Evolutionary conservation across 2,329 filamentous ascomycete genomes (phyloP).

Genomic region (Pyrenochaeta sp.): DNA sequence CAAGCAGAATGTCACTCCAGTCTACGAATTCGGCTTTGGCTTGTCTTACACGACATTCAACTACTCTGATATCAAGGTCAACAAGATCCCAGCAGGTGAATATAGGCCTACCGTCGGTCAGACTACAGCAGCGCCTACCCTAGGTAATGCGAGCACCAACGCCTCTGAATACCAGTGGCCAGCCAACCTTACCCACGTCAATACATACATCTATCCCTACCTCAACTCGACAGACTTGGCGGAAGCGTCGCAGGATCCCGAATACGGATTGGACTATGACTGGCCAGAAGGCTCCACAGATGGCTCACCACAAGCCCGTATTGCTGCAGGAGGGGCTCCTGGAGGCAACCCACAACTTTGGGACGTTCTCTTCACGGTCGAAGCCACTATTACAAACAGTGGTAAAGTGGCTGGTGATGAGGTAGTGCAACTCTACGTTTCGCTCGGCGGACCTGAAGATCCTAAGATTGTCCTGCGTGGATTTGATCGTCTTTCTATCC

Average conservation of each 20-base stretch:
- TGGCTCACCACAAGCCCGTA: slow-evolving; percentile 63
- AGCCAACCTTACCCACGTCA: slow-evolving; percentile 59
- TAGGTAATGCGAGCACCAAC: slow-evolving; percentile 70
- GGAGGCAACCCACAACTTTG: slow-evolving; percentile 70
- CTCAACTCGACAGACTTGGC: slow-evolving; percentile 68
- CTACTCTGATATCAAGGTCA: slow-evolving; percentile 72
- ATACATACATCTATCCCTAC: slow-evolving; percentile 74
- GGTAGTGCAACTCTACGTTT: slow-evolving; percentile 77
- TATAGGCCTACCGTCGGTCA: slow-evolving; percentile 69
- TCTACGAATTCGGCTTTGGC: slow-evolving; percentile 84
- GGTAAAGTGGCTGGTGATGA: slow-evolving; percentile 71
- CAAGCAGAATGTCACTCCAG: slow-evolving; percentile 67
- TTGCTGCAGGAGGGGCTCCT: slow-evolving; percentile 69
- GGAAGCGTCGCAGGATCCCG: slow-evolving; percentile 64
- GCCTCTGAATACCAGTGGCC: slow-evolving; percentile 74
- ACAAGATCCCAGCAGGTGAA: slow-evolving; percentile 56
- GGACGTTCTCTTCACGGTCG: slow-evolving; percentile 73
- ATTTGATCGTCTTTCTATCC: slow-evolving; percentile 79
- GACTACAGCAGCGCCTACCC: slow-evolving; percentile 68
- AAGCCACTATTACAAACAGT: slow-evolving; percentile 74
- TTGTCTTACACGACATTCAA: slow-evolving; percentile 81
- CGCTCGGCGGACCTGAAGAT: slow-evolving; percentile 79
- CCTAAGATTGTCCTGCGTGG: slow-evolving; percentile 72
- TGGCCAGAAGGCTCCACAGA: slow-evolving; percentile 67
- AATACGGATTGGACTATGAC: slow-evolving; percentile 66